Evolutionary conservation across 139 green algal species (phyloP).

Genomic region (Tetradesmus obliquus): DNA sequence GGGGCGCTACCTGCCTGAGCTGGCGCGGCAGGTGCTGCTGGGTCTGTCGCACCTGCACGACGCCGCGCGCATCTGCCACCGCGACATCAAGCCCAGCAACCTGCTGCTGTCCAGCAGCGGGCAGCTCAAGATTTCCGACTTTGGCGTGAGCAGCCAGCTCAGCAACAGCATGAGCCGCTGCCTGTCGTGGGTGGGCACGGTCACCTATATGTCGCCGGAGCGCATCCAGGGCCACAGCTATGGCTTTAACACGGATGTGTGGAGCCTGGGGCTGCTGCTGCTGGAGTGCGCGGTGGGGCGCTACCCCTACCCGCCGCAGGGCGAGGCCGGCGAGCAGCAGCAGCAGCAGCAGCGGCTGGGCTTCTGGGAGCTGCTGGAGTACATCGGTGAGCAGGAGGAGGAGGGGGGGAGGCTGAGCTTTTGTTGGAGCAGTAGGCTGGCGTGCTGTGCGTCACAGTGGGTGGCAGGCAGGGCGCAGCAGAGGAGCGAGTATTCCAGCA

Average conservation of each 20-base stretch:
- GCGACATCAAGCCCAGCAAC: slow-evolving; percentile 89
- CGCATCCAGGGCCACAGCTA: slow-evolving; percentile 91
- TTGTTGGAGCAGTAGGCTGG: too few relatives aligned
- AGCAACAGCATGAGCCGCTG: slow-evolving; percentile 71
- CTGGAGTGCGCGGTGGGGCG: slow-evolving; percentile 75
- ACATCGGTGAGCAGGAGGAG: slow-evolving; percentile 65
- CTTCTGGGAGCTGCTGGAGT: slow-evolving; percentile 76
- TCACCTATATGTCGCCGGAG: slow-evolving; percentile 98
- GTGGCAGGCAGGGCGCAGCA: too few relatives aligned
- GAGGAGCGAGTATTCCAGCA: too few relatives aligned
- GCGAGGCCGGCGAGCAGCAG: background rate
- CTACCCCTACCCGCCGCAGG: slow-evolving; percentile 54
- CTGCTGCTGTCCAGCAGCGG: slow-evolving; percentile 74
- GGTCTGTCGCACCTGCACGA: slow-evolving; percentile 73
- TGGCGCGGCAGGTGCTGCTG: slow-evolving; percentile 63
- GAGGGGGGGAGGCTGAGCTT: background rate
- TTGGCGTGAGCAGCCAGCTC: slow-evolving; percentile 75
- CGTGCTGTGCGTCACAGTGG: too few relatives aligned
- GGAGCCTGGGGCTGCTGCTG: slow-evolving; percentile 80
- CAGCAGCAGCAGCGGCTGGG: slow-evolving; percentile 48
- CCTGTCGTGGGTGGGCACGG: slow-evolving; percentile 87
- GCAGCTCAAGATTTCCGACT: slow-evolving; percentile 79
- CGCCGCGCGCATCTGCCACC: slow-evolving; percentile 49
- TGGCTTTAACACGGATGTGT: slow-evolving; percentile 85
- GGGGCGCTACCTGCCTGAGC: slow-evolving; percentile 61